Conservation (phyloP, 2,329 filamentous ascomycete species). For the Monosporascus sp. region DNA sequence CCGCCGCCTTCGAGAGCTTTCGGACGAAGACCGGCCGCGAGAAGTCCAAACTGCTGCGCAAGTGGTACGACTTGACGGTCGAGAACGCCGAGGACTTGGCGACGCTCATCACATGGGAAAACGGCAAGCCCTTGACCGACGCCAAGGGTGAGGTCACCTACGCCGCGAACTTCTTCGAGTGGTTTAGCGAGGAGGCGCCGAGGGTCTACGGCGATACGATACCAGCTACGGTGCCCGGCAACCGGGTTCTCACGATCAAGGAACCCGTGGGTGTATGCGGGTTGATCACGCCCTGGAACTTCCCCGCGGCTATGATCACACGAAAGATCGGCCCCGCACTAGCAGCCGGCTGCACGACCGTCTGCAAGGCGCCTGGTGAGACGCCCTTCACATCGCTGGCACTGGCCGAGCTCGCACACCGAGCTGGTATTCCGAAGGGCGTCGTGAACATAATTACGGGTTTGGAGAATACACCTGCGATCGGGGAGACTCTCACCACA, state of each 20-base stretch:
- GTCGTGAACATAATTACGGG: constrained; percentile 88
- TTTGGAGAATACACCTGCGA: constrained; percentile 69
- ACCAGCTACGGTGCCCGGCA: constrained; percentile 61
- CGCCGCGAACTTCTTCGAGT: constrained; percentile 71
- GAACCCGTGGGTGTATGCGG: constrained; percentile 82
- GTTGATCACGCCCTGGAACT: constrained; percentile 87
- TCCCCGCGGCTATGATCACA: constrained; percentile 72
- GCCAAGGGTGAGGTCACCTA: constrained; percentile 68
- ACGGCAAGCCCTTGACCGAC: constrained; percentile 77
- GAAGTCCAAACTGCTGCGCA: constrained; percentile 66
- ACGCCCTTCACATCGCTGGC: constrained; percentile 89
- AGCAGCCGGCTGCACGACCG: constrained; percentile 92
- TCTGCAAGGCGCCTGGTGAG: constrained; percentile 86
- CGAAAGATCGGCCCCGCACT: constrained; percentile 68
- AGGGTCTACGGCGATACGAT: constrained; percentile 71
- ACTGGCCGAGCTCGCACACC: constrained; percentile 76
- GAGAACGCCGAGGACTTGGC: constrained; percentile 77
- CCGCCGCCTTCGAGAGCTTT: constrained; percentile 67
- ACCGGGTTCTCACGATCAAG: constrained; percentile 72
- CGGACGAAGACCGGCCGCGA: constrained; percentile 67
- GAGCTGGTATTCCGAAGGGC: constrained; percentile 84
- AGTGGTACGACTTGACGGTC: constrained; percentile 76
- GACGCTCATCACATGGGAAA: constrained; percentile 82
- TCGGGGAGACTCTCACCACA: constrained; percentile 73
- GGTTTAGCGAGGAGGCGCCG: constrained; percentile 77